These are phyloP conservation scores for Mikania micrantha DNA, from an alignment of 129 eudicot genomes.

Conservation along the genomic window DNA sequence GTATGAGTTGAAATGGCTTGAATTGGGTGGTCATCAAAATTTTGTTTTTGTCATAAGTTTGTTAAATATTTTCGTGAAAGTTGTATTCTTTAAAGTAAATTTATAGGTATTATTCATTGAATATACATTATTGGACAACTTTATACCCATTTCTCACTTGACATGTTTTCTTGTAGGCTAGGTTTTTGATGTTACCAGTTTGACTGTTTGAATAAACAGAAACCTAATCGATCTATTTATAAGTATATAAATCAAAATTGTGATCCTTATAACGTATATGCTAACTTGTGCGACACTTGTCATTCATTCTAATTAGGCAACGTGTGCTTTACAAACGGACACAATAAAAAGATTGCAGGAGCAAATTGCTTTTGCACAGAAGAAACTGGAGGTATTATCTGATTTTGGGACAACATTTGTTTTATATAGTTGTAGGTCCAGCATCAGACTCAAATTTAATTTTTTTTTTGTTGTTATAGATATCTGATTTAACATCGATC, in stretches of 20 bases:
- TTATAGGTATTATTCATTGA: background rate
- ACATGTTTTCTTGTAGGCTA: background rate
- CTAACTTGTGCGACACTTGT: conserved; percentile 1
- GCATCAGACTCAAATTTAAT: background rate
- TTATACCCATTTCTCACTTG: background rate
- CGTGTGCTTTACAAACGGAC: conserved; percentile 58
- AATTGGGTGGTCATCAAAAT: background rate
- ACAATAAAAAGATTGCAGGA: conserved; percentile 57
- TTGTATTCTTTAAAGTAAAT: background rate
- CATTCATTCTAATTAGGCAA: conserved; percentile 35
- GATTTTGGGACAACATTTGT: conserved; percentile 11
- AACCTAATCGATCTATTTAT: background rate
- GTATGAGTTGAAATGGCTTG: background rate
- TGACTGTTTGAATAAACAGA: background rate
- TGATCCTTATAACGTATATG: background rate
- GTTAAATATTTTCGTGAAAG: background rate
- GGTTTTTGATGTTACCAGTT: background rate
- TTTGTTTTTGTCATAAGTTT: background rate
- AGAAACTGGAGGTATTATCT: conserved; percentile 59
- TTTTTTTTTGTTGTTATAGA: conserved; percentile 23
- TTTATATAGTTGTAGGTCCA: background rate
- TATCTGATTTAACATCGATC: conserved; percentile 59
- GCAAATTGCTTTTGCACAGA: conserved; percentile 59
- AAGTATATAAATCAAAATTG: background rate
- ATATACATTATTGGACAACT: background rate